Base-by-base conservation (phyloP, 164 flowering plant genomes). In the Nymphaea thermarum region DNA sequence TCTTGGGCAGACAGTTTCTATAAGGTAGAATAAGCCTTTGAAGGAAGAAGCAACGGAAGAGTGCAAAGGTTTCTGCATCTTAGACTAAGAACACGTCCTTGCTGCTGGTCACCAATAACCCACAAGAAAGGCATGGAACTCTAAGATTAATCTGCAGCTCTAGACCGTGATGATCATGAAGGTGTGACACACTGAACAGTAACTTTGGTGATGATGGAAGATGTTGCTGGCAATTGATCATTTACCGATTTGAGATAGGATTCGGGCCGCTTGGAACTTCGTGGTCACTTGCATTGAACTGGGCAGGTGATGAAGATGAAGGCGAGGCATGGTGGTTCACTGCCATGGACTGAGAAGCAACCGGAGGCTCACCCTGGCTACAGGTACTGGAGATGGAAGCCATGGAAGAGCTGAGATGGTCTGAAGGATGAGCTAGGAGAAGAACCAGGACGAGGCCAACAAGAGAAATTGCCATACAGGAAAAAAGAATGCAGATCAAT, bases 201-300 rank as follows among this genome's bases (percentile, higher is more conserved):
- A 25, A 25, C 1, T 25, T 25, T 25, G 36, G 36, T 25, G 36
- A 1, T 25, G 36, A 25, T 25, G 36, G 36, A 25, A 25, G 36
- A 25, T 25, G 36, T 25, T 25, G 36, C 36, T 25, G 36, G 36
- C 36, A 25, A 25, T 25, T 4, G 55, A 47, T 47, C 11, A 47
- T 47, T 70, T 74, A 70, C 76, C 70, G 66, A 73, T 74, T 74
- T 14, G 93, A 85, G 67, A 85, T 86, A 57, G 96, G 96, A 73
- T 90, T 90, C 55, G 96, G 96, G 25, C 96, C 96, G 66, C 96
- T 88, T 0, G 93, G 96, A 62, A 90, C 96, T 71, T 90, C 96
- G 72, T 88, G 96, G 3, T 73, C 83, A 12, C 76, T 72, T 18
- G 77, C 87, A 67, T 82, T 83, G 64, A 80, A 85, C 74, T 81